Evolutionary conservation across 257 asterid species (phyloP).

Genomic region (Schizonepeta tenuifolia): DNA sequence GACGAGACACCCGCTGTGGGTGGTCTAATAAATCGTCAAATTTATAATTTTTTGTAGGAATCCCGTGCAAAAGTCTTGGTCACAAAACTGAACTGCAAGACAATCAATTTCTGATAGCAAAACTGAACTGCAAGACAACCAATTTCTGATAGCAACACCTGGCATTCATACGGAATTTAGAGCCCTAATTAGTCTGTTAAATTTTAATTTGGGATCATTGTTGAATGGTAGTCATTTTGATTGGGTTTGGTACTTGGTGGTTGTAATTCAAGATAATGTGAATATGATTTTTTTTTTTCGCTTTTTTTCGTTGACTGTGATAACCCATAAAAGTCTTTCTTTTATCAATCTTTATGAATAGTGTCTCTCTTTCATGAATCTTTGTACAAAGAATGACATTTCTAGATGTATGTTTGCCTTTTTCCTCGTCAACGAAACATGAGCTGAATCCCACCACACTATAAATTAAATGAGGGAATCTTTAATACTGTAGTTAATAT

Average conservation of each 20-base stretch:
- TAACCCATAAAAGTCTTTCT: not conserved
- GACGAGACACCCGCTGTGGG: no score
- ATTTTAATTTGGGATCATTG: no score
- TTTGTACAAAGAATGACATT: not conserved
- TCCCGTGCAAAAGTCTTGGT: no score
- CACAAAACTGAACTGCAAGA: no score
- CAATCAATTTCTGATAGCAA: no score
- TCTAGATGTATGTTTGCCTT: constrained; percentile 19
- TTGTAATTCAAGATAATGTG: constrained; percentile 39
- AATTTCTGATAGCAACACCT: no score
- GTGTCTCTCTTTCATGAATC: not conserved
- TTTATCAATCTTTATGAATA: not conserved
- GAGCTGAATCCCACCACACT: constrained; percentile 5
- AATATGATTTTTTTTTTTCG: not conserved
- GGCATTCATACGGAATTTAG: no score
- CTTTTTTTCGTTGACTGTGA: not conserved
- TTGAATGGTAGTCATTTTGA: no score
- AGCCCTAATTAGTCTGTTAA: no score
- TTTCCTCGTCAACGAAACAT: not conserved
- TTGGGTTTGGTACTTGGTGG: constrained; percentile 35
- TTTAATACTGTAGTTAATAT: not conserved
- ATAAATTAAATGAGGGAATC: not conserved
- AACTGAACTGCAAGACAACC: no score
- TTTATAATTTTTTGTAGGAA: no score
- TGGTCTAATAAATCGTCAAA: no score